These are phyloP conservation scores for Solanum tacnaense DNA, from an alignment of 257 asterid genomes.

Conservation along the genomic window DNA sequence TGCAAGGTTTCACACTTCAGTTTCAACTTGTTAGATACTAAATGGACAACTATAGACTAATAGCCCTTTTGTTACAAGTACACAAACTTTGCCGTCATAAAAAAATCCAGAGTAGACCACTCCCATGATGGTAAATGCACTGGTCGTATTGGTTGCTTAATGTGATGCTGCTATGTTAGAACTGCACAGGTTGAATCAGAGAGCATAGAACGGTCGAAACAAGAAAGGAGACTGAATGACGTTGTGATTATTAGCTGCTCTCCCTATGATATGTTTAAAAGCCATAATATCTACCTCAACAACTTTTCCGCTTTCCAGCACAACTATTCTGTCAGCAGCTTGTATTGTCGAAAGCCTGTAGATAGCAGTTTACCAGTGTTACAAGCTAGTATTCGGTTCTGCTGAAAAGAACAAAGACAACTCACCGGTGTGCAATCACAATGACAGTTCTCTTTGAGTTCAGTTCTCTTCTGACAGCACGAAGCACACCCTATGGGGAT, in stretches of 20 bases:
- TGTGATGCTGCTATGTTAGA: neutral
- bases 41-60: neutral
- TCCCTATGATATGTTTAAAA: neutral
- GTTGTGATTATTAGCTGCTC: neutral
- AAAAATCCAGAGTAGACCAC: neutral
- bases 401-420: neutral
- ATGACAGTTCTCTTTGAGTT: slow-evolving; percentile 62
- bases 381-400: neutral
- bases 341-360: slow-evolving; percentile 85
- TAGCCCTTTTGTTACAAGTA: neutral
- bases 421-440: slow-evolving; percentile 82
- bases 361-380: slow-evolving; percentile 9
- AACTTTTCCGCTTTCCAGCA: slow-evolving; percentile 75
- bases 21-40: neutral
- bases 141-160: neutral
- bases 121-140: neutral
- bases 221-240: neutral
- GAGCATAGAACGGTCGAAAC: neutral
- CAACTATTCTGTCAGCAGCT: slow-evolving; percentile 79
- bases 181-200: neutral
- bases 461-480: slow-evolving; percentile 41
- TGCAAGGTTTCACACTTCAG: neutral
- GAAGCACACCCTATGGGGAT: slow-evolving; percentile 56
- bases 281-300: slow-evolving; percentile 51
- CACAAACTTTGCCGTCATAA: neutral